Evolutionary conservation across 2,329 filamentous ascomycete genomes (phyloP), one percentile per base, ranked within the genome.

Genomic region (Aspergillus sp.): DNA sequence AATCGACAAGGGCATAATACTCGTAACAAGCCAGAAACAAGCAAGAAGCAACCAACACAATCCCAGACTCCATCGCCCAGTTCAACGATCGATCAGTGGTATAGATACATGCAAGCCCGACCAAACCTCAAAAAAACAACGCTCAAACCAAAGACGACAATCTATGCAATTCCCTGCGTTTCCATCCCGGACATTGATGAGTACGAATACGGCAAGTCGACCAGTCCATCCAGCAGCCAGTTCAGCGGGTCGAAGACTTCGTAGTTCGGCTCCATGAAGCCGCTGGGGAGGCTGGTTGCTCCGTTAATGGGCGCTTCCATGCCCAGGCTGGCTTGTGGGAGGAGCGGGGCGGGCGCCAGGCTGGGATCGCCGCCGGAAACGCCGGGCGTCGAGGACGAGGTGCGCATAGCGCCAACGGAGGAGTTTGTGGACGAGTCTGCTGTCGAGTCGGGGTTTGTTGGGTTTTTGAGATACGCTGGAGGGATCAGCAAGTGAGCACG

Each of bases 161-260:
- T 30, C 39, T 50, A 61, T 35, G 49, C 50, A 37, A 63, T 57
- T 8, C 57, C 53, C 36, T 58, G 54, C 8, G 58, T 42, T 40
- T 69, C 67, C 36, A 70, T 49, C 3, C 65, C 66, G 19, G 65
- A 62, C 36, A 68, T 53, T 39, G 80, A 74, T 24, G 71, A 67
- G 48, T 74, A 80, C 8, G 68, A 71, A 52, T 80, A 86, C 42
- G 83, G 84, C 53, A 89, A 82, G 53, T 88, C 82, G 39, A 91
- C 69, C 20, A 89, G 68, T 10, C 84, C 84, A 56, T 95, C 88
- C 39, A 95, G 67, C 68, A 93, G 86, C 88, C 88, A 95, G 57
- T 89, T 85, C 49, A 94, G 71, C 1, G 88, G 85, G 60, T 94
- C 86, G 52, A 93, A 94, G 40, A 93, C 85, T 56, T 93, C 84